Base-by-base conservation (phyloP, 345 rosid species). In the Abelmoschus esculentus region DNA sequence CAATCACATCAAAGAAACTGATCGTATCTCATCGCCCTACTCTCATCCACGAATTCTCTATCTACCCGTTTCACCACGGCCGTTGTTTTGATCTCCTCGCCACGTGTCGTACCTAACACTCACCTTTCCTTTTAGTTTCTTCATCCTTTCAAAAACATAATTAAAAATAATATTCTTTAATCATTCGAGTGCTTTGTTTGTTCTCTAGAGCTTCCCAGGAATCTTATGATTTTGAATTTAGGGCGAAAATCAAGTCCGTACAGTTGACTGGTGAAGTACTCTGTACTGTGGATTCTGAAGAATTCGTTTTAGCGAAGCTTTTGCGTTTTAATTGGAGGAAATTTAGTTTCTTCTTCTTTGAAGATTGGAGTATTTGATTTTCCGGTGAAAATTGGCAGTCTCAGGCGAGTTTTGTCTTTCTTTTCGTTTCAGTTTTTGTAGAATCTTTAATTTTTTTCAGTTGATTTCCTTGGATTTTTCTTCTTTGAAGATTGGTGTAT, bases 1-100 rank as follows among this genome's bases (percentile, higher is more conserved):
- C 89, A 89, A 84, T 86, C 55, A 56, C 4, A 18, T 34, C 31
- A 18, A 31, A 15, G 88, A 79, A 86, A 92, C 81, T 87, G 97
- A 92, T 92, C 86, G 90, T 88, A 89, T 86, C 87, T 74, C 78
- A 76, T 42, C 75, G 54, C 79, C 68, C 68, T 28, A 57, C 79
- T 86, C 92, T 86, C 92, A 83, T 83, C 97, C 97, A 92, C 96
- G 82, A 91, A 74, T 86, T 87, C 79, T 80, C 85, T 84, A 75
- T 84, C 74, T 46, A 61, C 60, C 74, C 6, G 22, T 67, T 49
- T 80, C 28, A 13, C 76, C 64, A 66, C 76, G 64, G 76, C 73
- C 70, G 73, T 62, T 69, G 77, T 72, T 61, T 79, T 70, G 46
- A 87, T 85, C 84, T 67, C 19, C 68, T 13, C 34, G 81, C 75